Evolutionary conservation across 345 rosid genomes (phyloP), one percentile per base, ranked within the genome.

Genomic region (Arabis alpina): DNA sequence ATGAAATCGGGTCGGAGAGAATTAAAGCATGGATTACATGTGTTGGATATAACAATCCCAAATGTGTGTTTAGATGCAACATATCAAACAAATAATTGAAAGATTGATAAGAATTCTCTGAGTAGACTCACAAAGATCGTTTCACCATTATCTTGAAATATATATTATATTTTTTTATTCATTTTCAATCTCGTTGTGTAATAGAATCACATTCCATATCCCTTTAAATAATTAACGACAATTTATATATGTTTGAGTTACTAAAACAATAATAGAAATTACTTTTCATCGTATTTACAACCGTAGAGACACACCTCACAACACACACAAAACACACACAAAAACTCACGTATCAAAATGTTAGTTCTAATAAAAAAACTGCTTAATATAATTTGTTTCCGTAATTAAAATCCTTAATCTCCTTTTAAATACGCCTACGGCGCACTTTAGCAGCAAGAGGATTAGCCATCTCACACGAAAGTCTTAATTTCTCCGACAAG

Each of bases 391-490:
- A 5, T 30, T 71, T 19, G 53, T 32, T 63, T 54, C 54, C 34
- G 14, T 42, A 34, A 59, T 66, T 34, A 41, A 19, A 50, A 39
- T 9, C 6, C 14, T 37, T 2, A 39, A 55, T 5, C 25, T n/a
- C 50, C 54, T 30, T 10, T 64, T 70, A 52, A 66, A 51, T 45
- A 7, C 72, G 78, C 70, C 94, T 82, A 4, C 82, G 75, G 5
- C 62, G 71, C 68, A 86, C 68, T 60, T 74, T 71, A 40, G 82
- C 86, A 4, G 72, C 28, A 43, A 89, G 76, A 8, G 97, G 96
- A 59, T 73, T 89, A 4, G 90, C 93, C 96, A 92, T 86, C 72
- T 89, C 94, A 52, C 92, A 87, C 0, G 98, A 92, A 2, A 92
- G 86, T 59, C 81, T 79, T 8, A 92, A 74, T 10, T 84, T 78